Evolutionary conservation across 2,329 filamentous ascomycete species (phyloP), one percentile per base, ranked within the genome.

Genomic region (Elsinoe batatas): DNA sequence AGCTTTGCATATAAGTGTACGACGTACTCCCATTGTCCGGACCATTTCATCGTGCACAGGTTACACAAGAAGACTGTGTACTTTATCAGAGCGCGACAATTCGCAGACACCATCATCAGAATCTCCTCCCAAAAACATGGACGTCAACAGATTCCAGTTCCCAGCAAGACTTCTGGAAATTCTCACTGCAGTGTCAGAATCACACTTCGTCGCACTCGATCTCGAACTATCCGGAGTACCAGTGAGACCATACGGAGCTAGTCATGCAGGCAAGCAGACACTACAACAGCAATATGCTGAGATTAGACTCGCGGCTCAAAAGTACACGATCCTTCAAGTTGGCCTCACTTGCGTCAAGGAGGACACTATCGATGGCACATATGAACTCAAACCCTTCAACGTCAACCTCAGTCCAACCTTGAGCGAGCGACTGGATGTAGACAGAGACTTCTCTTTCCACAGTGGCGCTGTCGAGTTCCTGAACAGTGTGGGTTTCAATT

Each of bases 211-310:
- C 11, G 73, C 82, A 2, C 73, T 87, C 57, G 83, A 87, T 63
- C 72, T 85, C 11, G 83, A 87, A 66, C 77, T 86, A 44, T 85
- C 82, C 12, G 83, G 83, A 1, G 82, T 87, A 18, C 72, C 75
- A 2, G 67, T 67, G 11, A 74, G 74, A 20, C 68, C 70, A 43
- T 62, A 63, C 12, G 64, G 63, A 56, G 61, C 63, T 56, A 67
- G 66, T 36, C 64, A 65, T 11, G 67, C 71, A 30, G 71, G 72
- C 35, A 74, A 74, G 57, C 74, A 75, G 32, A 76, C 75, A 2
- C 68, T 86, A 1, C 78, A 85, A 61, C 71, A 82, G 42, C 76
- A 79, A 56, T 87, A 86, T 63, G 68, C 72, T 10, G 82, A 86
- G 59, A 74, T 75, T 56, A 84, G 80, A 64, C 69, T 69, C 26